phyloP scores from a whole-genome alignment of 1,139 yeast species.

The Taiozyma sp. region DNA sequence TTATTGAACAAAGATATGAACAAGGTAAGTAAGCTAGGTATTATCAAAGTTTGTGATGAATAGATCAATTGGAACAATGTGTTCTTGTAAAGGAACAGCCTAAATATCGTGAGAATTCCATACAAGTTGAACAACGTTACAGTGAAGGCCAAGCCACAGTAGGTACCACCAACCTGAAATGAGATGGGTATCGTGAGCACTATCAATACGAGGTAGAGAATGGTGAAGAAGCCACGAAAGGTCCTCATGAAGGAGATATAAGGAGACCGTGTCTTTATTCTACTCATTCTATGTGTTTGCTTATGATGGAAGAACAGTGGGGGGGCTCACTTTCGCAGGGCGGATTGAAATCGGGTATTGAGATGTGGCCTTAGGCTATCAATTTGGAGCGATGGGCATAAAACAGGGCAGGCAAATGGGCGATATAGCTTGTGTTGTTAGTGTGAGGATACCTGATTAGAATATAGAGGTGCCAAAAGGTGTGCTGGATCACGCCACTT shows the following conservation, averaged over 20 bases:
- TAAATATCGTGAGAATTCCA: constrained; percentile 66
- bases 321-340: not conserved
- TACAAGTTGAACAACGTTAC: constrained; percentile 67
- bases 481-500: too few species aligned
- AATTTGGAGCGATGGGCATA: not conserved
- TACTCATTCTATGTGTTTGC: not conserved
- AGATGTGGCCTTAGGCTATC: not conserved
- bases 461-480: not conserved
- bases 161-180: constrained; percentile 90
- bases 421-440: not conserved
- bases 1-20: constrained; percentile 56
- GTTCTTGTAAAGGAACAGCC: constrained; percentile 49
- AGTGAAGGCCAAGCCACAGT: constrained; percentile 86
- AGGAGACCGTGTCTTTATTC: not conserved
- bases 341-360: not conserved
- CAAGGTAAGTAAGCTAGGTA: constrained; percentile 76
- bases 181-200: constrained; percentile 87
- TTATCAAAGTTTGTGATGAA: constrained; percentile 74
- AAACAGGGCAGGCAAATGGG: not conserved
- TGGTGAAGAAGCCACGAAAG: constrained; percentile 37
- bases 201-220: constrained; percentile 60
- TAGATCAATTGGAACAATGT: constrained; percentile 56
- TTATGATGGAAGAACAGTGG: not conserved
- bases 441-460: not conserved
- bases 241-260: constrained; percentile 10